These are phyloP conservation scores for Triglochin maritima DNA, from an alignment of 106 monocot genomes.

Conservation along the genomic window DNA sequence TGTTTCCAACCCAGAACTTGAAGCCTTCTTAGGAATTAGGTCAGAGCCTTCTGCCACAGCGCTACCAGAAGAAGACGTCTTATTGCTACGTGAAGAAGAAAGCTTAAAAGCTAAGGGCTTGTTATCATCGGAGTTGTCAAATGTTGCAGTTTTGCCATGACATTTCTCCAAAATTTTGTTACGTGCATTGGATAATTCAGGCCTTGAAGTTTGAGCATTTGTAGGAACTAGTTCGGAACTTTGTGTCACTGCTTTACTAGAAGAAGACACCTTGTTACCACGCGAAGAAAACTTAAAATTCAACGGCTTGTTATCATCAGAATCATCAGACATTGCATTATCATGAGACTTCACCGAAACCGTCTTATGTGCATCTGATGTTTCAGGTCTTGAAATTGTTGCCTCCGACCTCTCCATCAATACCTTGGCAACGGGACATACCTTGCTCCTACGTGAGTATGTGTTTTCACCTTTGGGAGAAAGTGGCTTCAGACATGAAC, in stretches of 20 bases:
- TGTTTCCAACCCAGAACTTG: no score
- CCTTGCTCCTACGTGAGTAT: not conserved
- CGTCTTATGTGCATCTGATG: not conserved
- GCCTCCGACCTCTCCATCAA: not conserved
- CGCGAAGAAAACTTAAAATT: no score
- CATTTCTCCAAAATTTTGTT: not conserved
- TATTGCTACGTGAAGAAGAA: not conserved
- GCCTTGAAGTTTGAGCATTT: not conserved
- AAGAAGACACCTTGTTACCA: no score
- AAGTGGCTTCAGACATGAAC: not conserved
- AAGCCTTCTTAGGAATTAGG: no score
- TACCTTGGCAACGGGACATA: conserved; percentile 1
- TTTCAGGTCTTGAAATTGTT: not conserved
- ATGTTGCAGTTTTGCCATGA: not conserved
- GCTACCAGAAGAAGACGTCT: no score
- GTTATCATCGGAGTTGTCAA: conserved; percentile 8
- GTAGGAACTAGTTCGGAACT: no score
- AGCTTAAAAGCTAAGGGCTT: conserved; percentile 1
- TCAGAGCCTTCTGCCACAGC: no score
- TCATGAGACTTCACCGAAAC: not conserved
- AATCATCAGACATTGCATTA: not conserved
- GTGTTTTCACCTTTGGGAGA: conserved; percentile 2
- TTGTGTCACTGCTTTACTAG: no score
- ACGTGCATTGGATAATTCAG: not conserved
- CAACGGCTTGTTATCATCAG: no score